Evolutionary conservation across 2,329 filamentous ascomycete genomes (phyloP), one percentile per base, ranked within the genome.

Genomic region (Dothistroma septosporum): DNA sequence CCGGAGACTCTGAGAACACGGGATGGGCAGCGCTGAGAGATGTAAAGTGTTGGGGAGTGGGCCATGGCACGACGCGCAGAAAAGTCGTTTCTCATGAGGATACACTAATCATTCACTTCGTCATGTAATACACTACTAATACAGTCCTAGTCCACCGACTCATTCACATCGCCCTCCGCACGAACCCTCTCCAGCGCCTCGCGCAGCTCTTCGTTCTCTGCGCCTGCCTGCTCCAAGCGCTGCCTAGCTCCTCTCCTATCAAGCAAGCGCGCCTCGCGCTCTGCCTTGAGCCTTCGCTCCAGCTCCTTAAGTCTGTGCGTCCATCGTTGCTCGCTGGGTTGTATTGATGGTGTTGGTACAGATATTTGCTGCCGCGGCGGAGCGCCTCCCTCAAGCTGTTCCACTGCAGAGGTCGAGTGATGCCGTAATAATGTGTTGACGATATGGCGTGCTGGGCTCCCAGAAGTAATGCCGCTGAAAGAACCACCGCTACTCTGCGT

Each of bases 271-370:
- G 87, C 92, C 75, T 97, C 94, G 14, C 94, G 81, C 77, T 99
- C 94, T 50, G 90, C 87, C 75, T 96, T 96, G 19, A 99, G 80
- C 68, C 95, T 86, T 66, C 88, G 84, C 79, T 99, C 94, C 67
- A 97, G 79, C 72, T 97, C 92, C 60, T 91, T 86, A 35, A 97
- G 80, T 7, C 94, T 81, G 64, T 96, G 85, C 65, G 95, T 86
- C 91, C 91, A 96, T 67, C 89, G 85, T 66, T 90, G 87, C 68
- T 93, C 88, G 44, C 80, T 80, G 1, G 78, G 77, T 54, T 79
- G 75, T 31, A 77, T 68, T 4, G 75, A 74, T 8, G 73, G 71
- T 9, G 73, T 70, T 2, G 59, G 61, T 28, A 70, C 66, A 0
- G 72, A 61, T 80, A 83, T 22, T 79, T 83, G 33, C 81, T 85